Evolutionary conservation across 768 basidiomycete species (phyloP).

Genomic region (Pleurotus djamor): DNA sequence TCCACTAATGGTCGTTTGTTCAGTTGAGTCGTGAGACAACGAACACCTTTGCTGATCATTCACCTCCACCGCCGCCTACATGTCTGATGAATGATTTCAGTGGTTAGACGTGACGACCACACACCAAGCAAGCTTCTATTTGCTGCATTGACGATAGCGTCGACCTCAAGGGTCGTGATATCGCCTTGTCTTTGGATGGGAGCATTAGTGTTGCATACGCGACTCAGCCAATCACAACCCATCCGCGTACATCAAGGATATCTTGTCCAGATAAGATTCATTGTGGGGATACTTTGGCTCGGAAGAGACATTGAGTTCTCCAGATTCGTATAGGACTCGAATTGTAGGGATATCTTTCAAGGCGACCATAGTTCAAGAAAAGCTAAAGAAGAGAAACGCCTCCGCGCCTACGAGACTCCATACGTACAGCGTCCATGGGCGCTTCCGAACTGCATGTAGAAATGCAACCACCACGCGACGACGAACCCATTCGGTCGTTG

Average conservation of each 20-base stretch:
- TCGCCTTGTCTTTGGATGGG: constrained; percentile 60
- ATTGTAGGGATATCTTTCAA: constrained; percentile 57
- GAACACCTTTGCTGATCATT: constrained; percentile 12
- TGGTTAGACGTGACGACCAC: constrained; percentile 14
- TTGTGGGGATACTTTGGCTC: constrained; percentile 33
- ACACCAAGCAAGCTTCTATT: constrained; percentile 70
- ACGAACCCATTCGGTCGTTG: not conserved
- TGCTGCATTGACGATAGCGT: constrained; percentile 82
- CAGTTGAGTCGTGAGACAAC: no score
- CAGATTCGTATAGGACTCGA: constrained; percentile 45
- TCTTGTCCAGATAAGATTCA: constrained; percentile 42
- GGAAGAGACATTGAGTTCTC: constrained; percentile 31
- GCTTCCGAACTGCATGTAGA: not conserved
- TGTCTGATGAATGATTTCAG: constrained; percentile 11
- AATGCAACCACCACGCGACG: not conserved
- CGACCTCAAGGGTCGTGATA: constrained; percentile 69
- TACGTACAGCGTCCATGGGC: constrained; percentile 12
- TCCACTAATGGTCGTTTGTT: constrained; percentile 48
- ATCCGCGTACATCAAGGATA: constrained; percentile 65
- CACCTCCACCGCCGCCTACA: constrained; percentile 80
- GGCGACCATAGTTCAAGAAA: not conserved
- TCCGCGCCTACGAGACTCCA: no score
- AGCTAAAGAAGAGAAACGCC: not conserved
- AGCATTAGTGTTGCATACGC: no score
- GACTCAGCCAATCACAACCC: not conserved